Conservation (phyloP, 805 yeast species). For the Starmera pachycereana region DNA sequence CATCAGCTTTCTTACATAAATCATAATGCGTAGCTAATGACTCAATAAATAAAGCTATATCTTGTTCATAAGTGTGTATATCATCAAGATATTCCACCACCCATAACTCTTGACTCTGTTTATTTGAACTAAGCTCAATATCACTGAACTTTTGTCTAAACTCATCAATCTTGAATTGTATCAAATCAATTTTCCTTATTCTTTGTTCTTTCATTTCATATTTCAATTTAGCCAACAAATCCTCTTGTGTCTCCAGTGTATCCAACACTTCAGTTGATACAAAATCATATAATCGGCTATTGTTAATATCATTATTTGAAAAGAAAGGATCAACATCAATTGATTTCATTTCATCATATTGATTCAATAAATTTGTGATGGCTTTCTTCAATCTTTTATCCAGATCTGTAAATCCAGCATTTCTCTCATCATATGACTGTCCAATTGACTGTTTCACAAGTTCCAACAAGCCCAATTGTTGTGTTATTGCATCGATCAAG, state of each 20-base stretch:
- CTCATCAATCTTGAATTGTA: constrained; percentile 2
- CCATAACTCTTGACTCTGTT: constrained; percentile 5
- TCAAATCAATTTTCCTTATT: constrained; percentile 14
- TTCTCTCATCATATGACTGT: constrained; percentile 15
- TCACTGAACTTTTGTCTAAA: constrained; percentile 5
- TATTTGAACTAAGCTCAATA: constrained; percentile 31
- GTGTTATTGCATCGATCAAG: constrained; percentile 32
- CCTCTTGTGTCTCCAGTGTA: constrained; percentile 17
- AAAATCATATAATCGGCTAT: constrained; percentile 30
- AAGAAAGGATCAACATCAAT: constrained; percentile 27
- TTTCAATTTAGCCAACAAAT: constrained; percentile 7
- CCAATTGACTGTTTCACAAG: constrained; percentile 23
- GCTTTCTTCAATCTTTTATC: constrained; percentile 16
- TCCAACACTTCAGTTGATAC: constrained; percentile 30
- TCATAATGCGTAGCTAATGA: constrained; percentile 78
- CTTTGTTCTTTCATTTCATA: constrained; percentile 14
- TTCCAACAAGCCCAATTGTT: constrained; percentile 35
- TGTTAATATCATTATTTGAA: constrained; percentile 8
- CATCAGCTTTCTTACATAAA: constrained; percentile 48
- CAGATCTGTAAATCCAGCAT: constrained; percentile 15
- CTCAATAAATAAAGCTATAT: constrained; percentile 57
- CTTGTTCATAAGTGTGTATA: constrained; percentile 46
- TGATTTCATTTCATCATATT: constrained; percentile 23
- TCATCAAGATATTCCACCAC: constrained; percentile 23
- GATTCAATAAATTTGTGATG: constrained; percentile 23